phyloP scores from a whole-genome alignment of 371 early-diverging fungal species.

The Thermomucor indicae-seudaticae region DNA sequence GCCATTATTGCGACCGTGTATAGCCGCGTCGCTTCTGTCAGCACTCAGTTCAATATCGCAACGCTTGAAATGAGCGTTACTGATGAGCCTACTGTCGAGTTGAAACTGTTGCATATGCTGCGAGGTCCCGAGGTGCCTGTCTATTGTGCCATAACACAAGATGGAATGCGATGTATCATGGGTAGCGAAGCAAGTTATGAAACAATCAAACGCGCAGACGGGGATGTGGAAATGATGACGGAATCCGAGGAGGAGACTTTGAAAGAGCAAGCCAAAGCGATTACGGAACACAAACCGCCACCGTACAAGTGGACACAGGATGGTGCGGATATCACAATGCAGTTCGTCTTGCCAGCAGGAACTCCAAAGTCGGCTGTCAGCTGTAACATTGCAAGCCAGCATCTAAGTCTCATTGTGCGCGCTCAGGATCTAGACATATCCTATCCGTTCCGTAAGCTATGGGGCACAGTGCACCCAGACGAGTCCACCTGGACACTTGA shows the following conservation, averaged over 20 bases:
- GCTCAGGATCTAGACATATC: conserved; percentile 17
- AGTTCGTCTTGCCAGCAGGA: conserved; percentile 50
- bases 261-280: conserved; percentile 21
- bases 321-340: conserved; percentile 60
- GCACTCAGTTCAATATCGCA: conserved; percentile 39
- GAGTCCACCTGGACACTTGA: conserved; percentile 78
- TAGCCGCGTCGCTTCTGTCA: conserved; percentile 20
- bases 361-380: conserved; percentile 51
- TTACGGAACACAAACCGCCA: neutral
- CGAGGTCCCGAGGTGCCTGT: conserved; percentile 63
- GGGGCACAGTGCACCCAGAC: conserved; percentile 50
- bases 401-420: conserved; percentile 45
- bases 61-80: conserved; percentile 35
- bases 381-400: conserved; percentile 48
- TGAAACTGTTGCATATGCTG: conserved; percentile 40
- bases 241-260: conserved; percentile 2
- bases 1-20: conserved; percentile 29
- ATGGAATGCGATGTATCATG: conserved; percentile 45
- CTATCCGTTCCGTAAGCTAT: conserved; percentile 29
- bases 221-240: conserved; percentile 5
- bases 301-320: conserved; percentile 77
- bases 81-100: conserved; percentile 10
- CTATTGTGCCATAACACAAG: conserved; percentile 51
- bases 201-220: conserved; percentile 4
- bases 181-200: conserved; percentile 44